Evolutionary conservation across 176 grass and related monocot genomes (phyloP).

Genomic region (Urochloa ruziziensis): DNA sequence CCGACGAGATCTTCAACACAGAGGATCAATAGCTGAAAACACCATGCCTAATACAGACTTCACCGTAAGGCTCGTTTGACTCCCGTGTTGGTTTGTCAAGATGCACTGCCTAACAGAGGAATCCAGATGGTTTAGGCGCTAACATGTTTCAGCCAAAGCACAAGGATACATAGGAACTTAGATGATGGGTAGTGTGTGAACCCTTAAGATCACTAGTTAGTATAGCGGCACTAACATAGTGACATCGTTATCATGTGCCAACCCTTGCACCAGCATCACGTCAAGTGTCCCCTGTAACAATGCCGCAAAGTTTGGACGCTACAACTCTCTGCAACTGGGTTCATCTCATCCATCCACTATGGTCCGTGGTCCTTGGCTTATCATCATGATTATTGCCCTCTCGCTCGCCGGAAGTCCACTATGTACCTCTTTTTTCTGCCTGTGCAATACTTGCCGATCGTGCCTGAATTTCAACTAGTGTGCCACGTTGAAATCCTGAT

Average conservation of each 20-base stretch:
- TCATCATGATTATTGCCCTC: background rate
- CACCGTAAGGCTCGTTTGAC: background rate
- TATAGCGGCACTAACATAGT: too few relatives aligned
- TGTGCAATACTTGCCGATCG: background rate
- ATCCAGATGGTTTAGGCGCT: background rate
- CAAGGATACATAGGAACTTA: background rate
- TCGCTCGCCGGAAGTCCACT: background rate
- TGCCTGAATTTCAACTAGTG: background rate
- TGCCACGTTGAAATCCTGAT: too few relatives aligned
- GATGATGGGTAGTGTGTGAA: background rate
- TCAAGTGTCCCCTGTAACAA: too few relatives aligned
- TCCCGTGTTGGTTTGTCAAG: background rate
- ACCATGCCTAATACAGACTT: background rate
- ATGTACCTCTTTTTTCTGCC: background rate
- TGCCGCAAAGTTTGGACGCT: background rate
- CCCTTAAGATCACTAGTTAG: background rate
- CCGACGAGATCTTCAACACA: slow-evolving; percentile 59
- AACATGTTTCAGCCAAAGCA: background rate
- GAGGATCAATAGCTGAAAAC: slow-evolving; percentile 34
- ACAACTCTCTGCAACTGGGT: background rate
- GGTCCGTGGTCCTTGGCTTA: background rate
- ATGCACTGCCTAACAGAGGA: background rate
- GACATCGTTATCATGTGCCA: too few relatives aligned
- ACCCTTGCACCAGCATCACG: background rate
- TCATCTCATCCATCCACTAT: background rate